These are phyloP conservation scores for Albophoma yamanashiensis DNA, from an alignment of 2,329 filamentous ascomycete species.

Conservation along the genomic window DNA sequence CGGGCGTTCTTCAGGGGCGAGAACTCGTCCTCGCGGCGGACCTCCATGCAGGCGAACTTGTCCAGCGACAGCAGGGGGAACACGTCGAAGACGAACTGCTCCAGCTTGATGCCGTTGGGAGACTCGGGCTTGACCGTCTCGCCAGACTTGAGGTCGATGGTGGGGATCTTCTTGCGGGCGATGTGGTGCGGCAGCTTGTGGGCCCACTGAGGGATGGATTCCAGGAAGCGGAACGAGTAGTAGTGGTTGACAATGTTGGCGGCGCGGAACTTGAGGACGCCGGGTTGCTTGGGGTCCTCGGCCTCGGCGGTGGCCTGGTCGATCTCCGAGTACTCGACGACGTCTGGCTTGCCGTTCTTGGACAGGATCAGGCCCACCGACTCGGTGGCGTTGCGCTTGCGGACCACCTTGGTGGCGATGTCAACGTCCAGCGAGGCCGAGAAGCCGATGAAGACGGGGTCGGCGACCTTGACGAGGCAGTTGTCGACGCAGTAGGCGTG, in stretches of 20 bases:
- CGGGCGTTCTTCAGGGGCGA: conserved; percentile 87
- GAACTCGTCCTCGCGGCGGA: conserved; percentile 95
- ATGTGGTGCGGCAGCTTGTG: conserved; percentile 89
- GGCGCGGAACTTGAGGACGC: conserved; percentile 86
- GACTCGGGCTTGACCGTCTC: conserved; percentile 82
- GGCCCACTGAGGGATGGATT: conserved; percentile 79
- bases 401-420: conserved; percentile 98
- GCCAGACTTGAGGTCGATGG: conserved; percentile 64
- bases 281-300: conserved; percentile 67
- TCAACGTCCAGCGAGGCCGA: conserved; percentile 79
- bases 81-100: conserved; percentile 98
- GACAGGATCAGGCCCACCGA: conserved; percentile 88
- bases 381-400: conserved; percentile 93
- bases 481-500: conserved; percentile 99
- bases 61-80: conserved; percentile 80
- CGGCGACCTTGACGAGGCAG: conserved; percentile 97
- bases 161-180: conserved; percentile 96
- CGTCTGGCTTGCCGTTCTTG: conserved; percentile 93
- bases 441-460: conserved; percentile 93
- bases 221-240: conserved; percentile 89
- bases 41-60: conserved; percentile 93
- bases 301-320: conserved; percentile 82
- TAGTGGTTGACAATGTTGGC: conserved; percentile 99
- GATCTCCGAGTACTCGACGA: conserved; percentile 98
- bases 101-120: conserved; percentile 96